Base-by-base conservation (phyloP, 768 basidiomycete genomes). In the Mycena capillaripes region DNA sequence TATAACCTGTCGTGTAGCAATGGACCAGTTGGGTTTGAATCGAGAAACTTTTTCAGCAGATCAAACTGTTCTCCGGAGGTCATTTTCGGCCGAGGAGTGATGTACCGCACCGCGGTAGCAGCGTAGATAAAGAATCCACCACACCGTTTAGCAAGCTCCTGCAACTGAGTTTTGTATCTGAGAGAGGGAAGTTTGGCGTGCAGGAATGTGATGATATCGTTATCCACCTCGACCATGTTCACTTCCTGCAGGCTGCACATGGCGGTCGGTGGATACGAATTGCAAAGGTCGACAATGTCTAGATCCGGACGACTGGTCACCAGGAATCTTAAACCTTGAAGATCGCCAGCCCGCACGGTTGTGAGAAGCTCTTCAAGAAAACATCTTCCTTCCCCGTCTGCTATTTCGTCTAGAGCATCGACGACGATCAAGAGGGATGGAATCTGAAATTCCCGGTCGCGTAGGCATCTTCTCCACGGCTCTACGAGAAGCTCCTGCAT, bases 51-150 rank as follows among this genome's bases (percentile, higher is more conserved):
- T 2, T 12, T 30, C 2, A 60, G 16, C 25, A 29, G 40, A 21
- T n/a, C 38, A 29, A 60, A 23, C 23, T 60, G 58, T 16, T 60
- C 58, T 27, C 23, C 23, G 1, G n/a, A 7, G 25, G 23, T 60
- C 40, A 44, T 44, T 44, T 50, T 63, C 52, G 52, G 56, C 21
- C n/a, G n/a, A n/a, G 42, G 57, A 19, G 36, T 66, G 63, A 78
- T 53, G 30, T 75, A 75, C 34, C 66, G 75, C 48, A 78, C 78
- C 11, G 73, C 72, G 0, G 79, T 81, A 23, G 79, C 76, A 29
- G 80, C 79, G 55, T 77, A 79, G 50, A 81, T 79, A 73, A 81
- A 81, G 16, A 80, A 61, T 14, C 79, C 79, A 64, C 32, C 72
- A 17, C 76, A 74, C 10, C 60, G 63, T 14, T 60, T 58, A 10